Base-by-base conservation (phyloP, 129 eudicot genomes). In the Solidago caesia region DNA sequence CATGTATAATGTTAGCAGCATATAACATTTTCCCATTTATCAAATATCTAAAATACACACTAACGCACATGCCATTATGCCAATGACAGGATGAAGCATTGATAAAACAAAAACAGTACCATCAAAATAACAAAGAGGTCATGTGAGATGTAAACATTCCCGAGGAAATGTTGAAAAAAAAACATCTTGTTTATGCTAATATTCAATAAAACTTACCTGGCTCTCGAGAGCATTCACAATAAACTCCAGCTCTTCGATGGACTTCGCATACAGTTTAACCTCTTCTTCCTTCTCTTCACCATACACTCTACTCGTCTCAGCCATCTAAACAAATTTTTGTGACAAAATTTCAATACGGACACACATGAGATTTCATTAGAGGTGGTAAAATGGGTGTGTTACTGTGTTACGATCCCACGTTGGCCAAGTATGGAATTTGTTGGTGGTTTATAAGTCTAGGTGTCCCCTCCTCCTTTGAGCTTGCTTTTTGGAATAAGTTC, bases 221-320 rank as follows among this genome's bases (percentile, higher is more conserved):
- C 82, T 86, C 83, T 95, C 97, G 11, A 95, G 87, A 67, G 83
- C 97, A 71, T 87, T 85, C 65, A 95, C 86, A 4, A 92, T 95
- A 73, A 85, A 82, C 68, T 95, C 99, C 46, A 95, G 85, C 82
- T 91, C 97, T 76, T 91, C 94, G 14, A 95, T 85, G 39, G 99
- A 95, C 70, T 77, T 89, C 80, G 88, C 99, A 68, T 87, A 75
- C 42, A 95, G 79, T 71, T 84, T 89, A 74, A 95, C 96, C 86
- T 91, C 99, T 79, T 91, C 96, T 76, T 95, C 99, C 75, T 89
- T 95, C 64, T 83, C 97, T 75, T 91, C 89, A 48, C 89, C 91
- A 68, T 82, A 82, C 67, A 71, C 55, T 79, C 77, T 91, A 66
- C 84, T 76, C 11, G 80, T 74, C 61, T 85, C 97, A 58, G 96